Evolutionary conservation across 768 basidiomycete genomes (phyloP), one percentile per base, ranked within the genome.

Genomic region (Boletus insuetus): DNA sequence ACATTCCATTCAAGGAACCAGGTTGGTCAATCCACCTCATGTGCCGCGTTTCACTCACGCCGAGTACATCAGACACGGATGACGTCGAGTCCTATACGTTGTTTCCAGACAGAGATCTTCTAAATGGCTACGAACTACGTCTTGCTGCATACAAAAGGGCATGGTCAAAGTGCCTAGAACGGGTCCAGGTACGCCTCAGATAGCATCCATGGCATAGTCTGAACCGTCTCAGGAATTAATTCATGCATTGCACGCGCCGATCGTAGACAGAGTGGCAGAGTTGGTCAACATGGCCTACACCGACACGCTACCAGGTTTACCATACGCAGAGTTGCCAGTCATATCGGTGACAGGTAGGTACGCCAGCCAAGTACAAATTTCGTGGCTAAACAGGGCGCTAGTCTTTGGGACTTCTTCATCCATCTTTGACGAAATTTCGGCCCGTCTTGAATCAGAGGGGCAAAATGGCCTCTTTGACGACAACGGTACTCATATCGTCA

Each of bases 281-380:
- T 63, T 77, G 46, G 74, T 88, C 14, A 60, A 69, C 31, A 64
- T 59, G 4, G 77, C 83, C 8, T 81, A 85, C 58, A 60, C 64
- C 0, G 69, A 77, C 47, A 59, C 72, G 12, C 69, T 87, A 0
- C 79, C 80, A 9, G 81, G 82, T 4, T 66, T 86, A n/a, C 85
- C 86, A 0, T 79, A 79, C 46, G 58, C 75, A 6, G 87, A 89
- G 61, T 64, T 89, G 7, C 85, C 86, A 3, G 79, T 83, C 6
- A 73, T 87, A 47, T 74, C 79, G 0, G 73, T 89, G 31, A 77
- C 79, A 48, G 79, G 86, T 86, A 59, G 37, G 79, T 46, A 47
- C 11, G 10, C 16, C 34, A 16, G 14, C 35, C 19, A 17, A 26
- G 56, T 13, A 39, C 14, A 16, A 29, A 13, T 34, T 14, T 51